Percentiles rank a stretch among this genome's conserved stretches.
Evolutionary conservation across 2,329 filamentous ascomycete species (phyloP).

Genomic region (Hymenoscyphus scutula): DNA sequence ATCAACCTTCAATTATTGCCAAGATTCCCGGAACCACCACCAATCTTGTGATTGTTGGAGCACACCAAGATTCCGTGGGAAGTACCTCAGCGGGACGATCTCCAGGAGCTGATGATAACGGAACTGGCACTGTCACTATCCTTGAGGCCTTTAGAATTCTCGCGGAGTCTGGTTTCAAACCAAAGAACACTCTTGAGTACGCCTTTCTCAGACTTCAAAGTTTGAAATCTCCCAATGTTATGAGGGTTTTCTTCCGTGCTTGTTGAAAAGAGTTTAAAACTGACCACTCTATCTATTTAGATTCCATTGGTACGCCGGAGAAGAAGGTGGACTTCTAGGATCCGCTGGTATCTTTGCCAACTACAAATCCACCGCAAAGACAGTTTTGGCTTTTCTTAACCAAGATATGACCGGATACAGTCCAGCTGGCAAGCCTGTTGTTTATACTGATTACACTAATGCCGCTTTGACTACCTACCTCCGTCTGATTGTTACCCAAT

Average conservation of each 20-base stretch:
- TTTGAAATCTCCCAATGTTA: neutral
- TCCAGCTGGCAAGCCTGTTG: constrained; percentile 3
- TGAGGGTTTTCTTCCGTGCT: neutral
- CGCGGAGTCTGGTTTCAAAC: constrained; percentile 64
- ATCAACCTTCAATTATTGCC: constrained; percentile 18
- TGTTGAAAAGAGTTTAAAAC: neutral
- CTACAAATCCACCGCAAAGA: constrained; percentile 67
- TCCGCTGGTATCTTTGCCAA: constrained; percentile 81
- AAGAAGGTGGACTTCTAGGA: constrained; percentile 81
- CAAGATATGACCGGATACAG: constrained; percentile 84
- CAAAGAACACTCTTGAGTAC: constrained; percentile 74
- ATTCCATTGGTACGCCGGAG: constrained; percentile 92
- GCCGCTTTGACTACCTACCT: neutral
- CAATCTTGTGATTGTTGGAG: constrained; percentile 66
- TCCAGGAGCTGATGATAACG: constrained; percentile 91
- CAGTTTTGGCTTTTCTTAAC: constrained; percentile 91
- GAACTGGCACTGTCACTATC: constrained; percentile 87
- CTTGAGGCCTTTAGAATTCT: constrained; percentile 83
- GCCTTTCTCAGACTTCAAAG: neutral
- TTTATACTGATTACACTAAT: constrained; percentile 9
- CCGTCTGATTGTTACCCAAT: neutral
- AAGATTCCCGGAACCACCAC: constrained; percentile 16
- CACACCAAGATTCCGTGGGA: constrained; percentile 79
- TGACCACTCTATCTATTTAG: neutral
- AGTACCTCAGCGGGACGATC: constrained; percentile 42